Base-by-base conservation (phyloP, 148 eudicot genomes). In the Rhododendron ferrugineum region DNA sequence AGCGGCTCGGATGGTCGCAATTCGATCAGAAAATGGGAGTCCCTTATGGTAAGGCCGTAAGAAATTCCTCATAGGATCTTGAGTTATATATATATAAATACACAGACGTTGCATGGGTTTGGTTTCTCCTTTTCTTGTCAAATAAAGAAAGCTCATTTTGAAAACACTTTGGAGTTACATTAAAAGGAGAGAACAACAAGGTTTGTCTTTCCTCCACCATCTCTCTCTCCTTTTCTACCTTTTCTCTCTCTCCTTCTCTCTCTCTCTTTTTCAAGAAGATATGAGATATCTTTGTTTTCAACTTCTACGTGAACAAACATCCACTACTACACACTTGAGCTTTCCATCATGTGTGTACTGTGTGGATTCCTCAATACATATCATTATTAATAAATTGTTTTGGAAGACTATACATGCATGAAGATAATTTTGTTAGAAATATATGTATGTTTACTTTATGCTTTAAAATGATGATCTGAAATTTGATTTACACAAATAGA, bases 121-220 rank as follows among this genome's bases (percentile, higher is more conserved):
- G 28, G 44, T 40, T 40, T 40, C 44, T 40, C 44, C 44, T 30
- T 68, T 36, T 47, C 62, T 68, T 72, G 37, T 72, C 70, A 80
- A 81, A 70, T 52, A 85, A 80, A 85, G 73, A 40, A 85, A 70
- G 70, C 80, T 62, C 84, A 82, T 82, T 74, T 74, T 56, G 37
- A 82, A n/a, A 23, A 54, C 82, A 82, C 88, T 86, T 86, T 86
- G 40, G 85, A 86, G 85, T 86, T 77, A 10, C 88, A 34, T 86
- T 82, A 86, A 86, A 86, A 86, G 85, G 74, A 86, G 85, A 86
- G 88, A 82, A 44, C 85, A 86, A 75, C 76, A 77, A 60, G 28
- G 46, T 11, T 30, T 78, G 72, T 78, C 82, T 83, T 82, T 62
- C 44, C 81, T 76, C 75, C 77, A 47, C 79, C 20, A 30, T 75